phyloP scores from a whole-genome alignment of 768 basidiomycete species.

The Megacollybia marginata region DNA sequence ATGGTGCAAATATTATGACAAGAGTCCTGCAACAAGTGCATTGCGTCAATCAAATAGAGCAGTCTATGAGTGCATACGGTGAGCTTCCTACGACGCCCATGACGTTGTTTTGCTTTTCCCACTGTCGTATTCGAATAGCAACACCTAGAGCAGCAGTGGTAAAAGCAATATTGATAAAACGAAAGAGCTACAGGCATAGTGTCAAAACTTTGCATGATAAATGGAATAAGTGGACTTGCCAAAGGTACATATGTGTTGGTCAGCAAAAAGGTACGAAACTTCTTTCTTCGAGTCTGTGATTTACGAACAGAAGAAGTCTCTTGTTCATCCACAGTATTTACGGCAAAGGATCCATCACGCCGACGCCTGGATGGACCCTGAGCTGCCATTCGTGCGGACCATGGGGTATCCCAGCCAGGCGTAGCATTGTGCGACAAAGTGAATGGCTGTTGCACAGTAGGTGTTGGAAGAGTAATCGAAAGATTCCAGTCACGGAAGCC shows the following conservation, averaged over 20 bases:
- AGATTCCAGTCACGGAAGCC: conserved; percentile 20
- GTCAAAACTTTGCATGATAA: conserved; percentile 6
- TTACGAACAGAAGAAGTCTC: conserved; percentile 12
- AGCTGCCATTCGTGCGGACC: conserved; percentile 41
- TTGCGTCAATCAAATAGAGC: conserved; percentile 3
- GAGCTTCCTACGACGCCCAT: conserved; percentile 79
- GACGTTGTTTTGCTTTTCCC: conserved; percentile 41
- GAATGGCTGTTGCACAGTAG: conserved; percentile 30
- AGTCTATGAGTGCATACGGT: conserved; percentile 41
- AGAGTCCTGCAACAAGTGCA: conserved; percentile 43
- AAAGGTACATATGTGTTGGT: conserved; percentile 74
- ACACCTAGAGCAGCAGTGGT: conserved; percentile 73
- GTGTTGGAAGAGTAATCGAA: conserved; percentile 26
- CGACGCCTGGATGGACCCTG: conserved; percentile 28
- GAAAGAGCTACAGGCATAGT: conserved; percentile 53
- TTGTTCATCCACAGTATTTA: conserved; percentile 17
- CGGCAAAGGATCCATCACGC: conserved; percentile 20
- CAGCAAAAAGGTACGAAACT: conserved; percentile 59
- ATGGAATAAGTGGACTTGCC: conserved; percentile 32
- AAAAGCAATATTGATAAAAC: conserved; percentile 77
- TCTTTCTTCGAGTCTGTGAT: conserved; percentile 35
- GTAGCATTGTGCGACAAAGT: conserved; percentile 50
- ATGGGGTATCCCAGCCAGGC: conserved; percentile 64
- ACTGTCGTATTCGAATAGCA: conserved; percentile 63
- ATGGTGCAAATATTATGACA: conserved; percentile 78